Evolutionary conservation across 192 early-diverging fungal species (phyloP).

Genomic region (Piromyces sp.): DNA sequence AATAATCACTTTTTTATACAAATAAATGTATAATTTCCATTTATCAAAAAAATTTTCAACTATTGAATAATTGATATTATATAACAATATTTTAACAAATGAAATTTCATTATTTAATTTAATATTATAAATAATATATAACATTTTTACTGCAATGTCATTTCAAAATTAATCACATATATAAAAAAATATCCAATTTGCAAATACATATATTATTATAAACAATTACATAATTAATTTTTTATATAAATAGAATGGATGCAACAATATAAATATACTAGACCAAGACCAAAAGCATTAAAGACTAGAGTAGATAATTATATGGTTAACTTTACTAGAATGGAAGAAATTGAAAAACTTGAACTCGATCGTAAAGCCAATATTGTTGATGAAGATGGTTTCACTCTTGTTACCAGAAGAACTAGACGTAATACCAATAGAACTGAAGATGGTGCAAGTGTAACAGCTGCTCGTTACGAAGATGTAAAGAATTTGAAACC

Average conservation of each 20-base stretch:
- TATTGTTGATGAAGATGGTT: conserved; percentile 82
- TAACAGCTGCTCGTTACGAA: conserved; percentile 35
- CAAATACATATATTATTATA: no score
- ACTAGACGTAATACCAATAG: conserved; percentile 45
- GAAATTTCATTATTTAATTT: no score
- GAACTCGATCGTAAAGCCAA: conserved; percentile 47
- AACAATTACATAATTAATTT: no score
- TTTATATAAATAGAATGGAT: conserved; percentile 22
- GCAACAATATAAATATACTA: conserved; percentile 17
- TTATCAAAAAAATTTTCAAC: no score
- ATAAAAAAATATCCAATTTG: no score
- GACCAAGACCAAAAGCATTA: conserved; percentile 22
- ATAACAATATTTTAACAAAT: no score
- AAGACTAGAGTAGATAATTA: conserved; percentile 48
- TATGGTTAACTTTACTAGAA: conserved; percentile 60
- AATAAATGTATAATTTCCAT: no score
- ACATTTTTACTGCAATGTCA: no score
- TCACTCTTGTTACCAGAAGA: conserved; percentile 60
- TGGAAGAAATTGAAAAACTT: conserved; percentile 51
- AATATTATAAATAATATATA: no score
- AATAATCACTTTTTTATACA: no score
- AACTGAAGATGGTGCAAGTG: conserved; percentile 46
- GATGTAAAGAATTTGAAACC: conserved; percentile 32
- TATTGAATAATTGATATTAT: no score
- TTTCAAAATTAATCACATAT: no score